Evolutionary conservation across 2,329 filamentous ascomycete species (phyloP), one percentile per base, ranked within the genome.

Genomic region (Pleomassaria siparia): DNA sequence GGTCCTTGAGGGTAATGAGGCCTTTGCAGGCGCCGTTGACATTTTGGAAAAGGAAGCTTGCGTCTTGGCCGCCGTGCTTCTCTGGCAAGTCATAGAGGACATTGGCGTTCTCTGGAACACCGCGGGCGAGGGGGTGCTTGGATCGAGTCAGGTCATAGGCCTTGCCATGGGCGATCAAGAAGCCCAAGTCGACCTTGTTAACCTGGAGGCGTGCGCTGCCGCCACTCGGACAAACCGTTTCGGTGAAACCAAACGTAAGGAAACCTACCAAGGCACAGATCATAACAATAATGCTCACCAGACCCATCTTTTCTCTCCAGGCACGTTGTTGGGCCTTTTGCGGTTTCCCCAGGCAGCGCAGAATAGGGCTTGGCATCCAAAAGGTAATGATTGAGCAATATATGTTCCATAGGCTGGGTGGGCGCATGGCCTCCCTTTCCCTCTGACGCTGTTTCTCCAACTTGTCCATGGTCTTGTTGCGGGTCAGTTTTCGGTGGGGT

Each of bases 1-100:
- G 1, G 80, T 67, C n/a, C 1, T 87, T 82, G 7, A 79, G 72
- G 1, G 83, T 95, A 66, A 99, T 96, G 47, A 97, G 73, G 9
- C 81, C 88, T 74, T 97, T 99, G 80, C 94, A 99, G 53, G 88
- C 88, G 40, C 94, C 95, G 61, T 99, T 99, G 70, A 99, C 94
- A 58, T 97, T 95, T 69, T 99, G 94, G 74, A 99, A 99, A 64
- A 99, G 75, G 69, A 99, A 99, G 66, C 91, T 97, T 48, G 89
- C 92, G 67, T 99, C 95, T 71, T 88, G 82, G n/a, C 91, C 94
- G 46, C 85, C 86, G 60, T 92, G 84, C 64, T 89, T 89, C 58
- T 87, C 82, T 1, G 86, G 80, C n/a, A 95, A 75, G 67, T 96
- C 91, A 64, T 84, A 97, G 12, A 99, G 76, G 20, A 99, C 85